Evolutionary conservation across 768 basidiomycete genomes (phyloP).

Genomic region (Lentinula raphanica): DNA sequence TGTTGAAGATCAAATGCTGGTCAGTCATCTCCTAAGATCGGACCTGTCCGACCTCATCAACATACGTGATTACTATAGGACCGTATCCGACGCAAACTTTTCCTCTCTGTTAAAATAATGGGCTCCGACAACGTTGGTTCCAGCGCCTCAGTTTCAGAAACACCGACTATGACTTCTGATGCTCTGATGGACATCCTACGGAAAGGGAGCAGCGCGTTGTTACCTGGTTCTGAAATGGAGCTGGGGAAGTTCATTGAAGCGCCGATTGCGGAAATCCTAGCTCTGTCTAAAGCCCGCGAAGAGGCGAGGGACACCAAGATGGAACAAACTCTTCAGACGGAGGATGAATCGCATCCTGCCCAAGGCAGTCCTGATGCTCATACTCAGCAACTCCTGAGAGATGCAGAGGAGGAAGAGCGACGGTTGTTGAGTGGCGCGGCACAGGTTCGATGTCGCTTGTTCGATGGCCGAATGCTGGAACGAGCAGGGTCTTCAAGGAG

Average conservation of each 20-base stretch:
- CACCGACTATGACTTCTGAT: constrained; percentile 27
- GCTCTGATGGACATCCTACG: constrained; percentile 56
- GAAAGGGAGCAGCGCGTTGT: constrained; percentile 52
- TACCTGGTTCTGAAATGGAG: constrained; percentile 32
- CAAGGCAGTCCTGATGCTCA: constrained; percentile 6
- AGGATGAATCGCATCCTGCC: constrained; percentile 3
- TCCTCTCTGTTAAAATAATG: constrained; percentile 62
- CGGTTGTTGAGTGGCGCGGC: constrained; percentile 49
- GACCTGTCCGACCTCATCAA: not conserved
- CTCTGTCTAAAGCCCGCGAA: constrained; percentile 39
- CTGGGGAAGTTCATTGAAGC: constrained; percentile 41
- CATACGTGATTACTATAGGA: constrained; percentile 23
- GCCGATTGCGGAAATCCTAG: constrained; percentile 37
- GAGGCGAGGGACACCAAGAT: constrained; percentile 38
- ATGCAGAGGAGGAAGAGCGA: constrained; percentile 52
- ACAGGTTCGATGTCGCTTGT: constrained; percentile 52
- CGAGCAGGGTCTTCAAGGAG: constrained; percentile 23
- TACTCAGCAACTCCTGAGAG: constrained; percentile 21
- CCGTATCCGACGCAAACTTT: constrained; percentile 65
- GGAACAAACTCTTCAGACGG: constrained; percentile 14
- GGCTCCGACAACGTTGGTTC: constrained; percentile 27
- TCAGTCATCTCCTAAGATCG: not conserved
- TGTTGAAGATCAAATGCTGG: constrained; percentile 73
- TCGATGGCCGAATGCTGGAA: constrained; percentile 45
- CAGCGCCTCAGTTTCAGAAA: constrained; percentile 7